phyloP scores from a whole-genome alignment of 2,329 filamentous ascomycete genomes.

The Aspergillus melleus region DNA sequence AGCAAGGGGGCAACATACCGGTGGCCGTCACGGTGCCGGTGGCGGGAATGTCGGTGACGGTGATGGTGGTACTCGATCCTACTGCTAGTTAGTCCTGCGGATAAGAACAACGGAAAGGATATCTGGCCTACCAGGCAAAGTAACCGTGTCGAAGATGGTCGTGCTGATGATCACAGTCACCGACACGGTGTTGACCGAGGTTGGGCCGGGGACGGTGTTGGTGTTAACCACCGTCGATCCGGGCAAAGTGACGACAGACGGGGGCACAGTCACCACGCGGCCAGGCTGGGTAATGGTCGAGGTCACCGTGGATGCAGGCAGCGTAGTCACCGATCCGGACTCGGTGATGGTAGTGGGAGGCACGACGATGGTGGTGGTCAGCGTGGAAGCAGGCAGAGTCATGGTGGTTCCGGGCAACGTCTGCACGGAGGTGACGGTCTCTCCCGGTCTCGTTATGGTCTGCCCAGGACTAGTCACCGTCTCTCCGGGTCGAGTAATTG shows the following conservation, averaged over 20 bases:
- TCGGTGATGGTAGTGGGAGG: conserved; percentile 6
- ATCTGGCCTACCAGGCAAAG: not conserved
- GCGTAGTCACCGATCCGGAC: conserved; percentile 2
- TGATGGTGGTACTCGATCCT: not conserved
- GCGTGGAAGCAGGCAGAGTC: conserved; percentile 4
- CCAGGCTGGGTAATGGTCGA: conserved; percentile 1
- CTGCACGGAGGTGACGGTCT: not conserved
- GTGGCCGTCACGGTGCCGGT: conserved; percentile 8
- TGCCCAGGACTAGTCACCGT: not conserved
- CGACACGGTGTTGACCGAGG: not conserved
- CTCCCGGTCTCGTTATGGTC: no score
- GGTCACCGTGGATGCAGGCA: conserved; percentile 6
- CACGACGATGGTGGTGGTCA: conserved; percentile 10
- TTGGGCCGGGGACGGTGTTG: no score
- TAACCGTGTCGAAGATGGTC: conserved; percentile 15
- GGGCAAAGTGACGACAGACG: conserved; percentile 12
- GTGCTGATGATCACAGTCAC: conserved; percentile 18
- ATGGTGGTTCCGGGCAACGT: not conserved
- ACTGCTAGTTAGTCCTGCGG: not conserved
- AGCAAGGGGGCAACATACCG: not conserved
- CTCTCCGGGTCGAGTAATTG: not conserved
- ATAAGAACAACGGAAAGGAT: not conserved
- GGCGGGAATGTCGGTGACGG: not conserved
- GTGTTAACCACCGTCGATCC: conserved; percentile 11
- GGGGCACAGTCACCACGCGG: conserved; percentile 1